Base-by-base conservation (phyloP, 2,329 filamentous ascomycete genomes). In the Daldinia sp. region DNA sequence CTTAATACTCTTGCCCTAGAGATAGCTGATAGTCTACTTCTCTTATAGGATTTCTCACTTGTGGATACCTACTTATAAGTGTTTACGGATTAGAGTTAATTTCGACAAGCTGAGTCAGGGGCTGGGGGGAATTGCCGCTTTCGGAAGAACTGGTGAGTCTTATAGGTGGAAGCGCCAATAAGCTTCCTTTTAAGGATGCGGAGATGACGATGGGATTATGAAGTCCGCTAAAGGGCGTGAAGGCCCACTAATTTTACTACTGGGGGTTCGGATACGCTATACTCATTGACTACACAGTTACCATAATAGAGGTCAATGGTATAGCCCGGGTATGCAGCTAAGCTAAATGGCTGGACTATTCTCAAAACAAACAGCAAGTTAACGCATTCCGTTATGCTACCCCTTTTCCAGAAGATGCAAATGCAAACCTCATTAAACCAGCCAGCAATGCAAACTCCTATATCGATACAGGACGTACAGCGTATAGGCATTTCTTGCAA, bases 161-260 rank as follows among this genome's bases (percentile, higher is more conserved):
- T 50, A 51, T 29, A 29, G 27, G 25, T 41, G 15, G 49, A 30
- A 9, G 51, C 37, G 30, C 23, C 34, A 58, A 53, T 35, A 17
- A 34, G 13, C 15, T 21, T 17, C n/a, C 34, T 34, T 32, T n/a
- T 48, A 49, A n/a, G 8, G 27, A 19, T 58, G 58, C 29, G 53
- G 58, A 53, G 53, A 58, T 41, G 52, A 39, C 29, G 53, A 49
- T 52, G 30, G 30, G 39, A 43, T 15, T 39, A 41, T 47, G 23
- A 47, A 29, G 21, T 51, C 49, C 25, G 50, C 32, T 48, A 15
- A 60, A 60, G 52, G 61, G 56, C 56, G 55, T 13, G 23, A 23
- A 29, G 53, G n/a, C 52, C 60, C 56, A 66, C 63, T 54, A 54
- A 49, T 62, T n/a, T 53, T 10, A 32, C 19, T 1, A n/a, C 45